Evolutionary conservation across 75 land plant genomes (phyloP), one percentile per base, ranked within the genome.

Genomic region (Sequoiadendron giganteum): DNA sequence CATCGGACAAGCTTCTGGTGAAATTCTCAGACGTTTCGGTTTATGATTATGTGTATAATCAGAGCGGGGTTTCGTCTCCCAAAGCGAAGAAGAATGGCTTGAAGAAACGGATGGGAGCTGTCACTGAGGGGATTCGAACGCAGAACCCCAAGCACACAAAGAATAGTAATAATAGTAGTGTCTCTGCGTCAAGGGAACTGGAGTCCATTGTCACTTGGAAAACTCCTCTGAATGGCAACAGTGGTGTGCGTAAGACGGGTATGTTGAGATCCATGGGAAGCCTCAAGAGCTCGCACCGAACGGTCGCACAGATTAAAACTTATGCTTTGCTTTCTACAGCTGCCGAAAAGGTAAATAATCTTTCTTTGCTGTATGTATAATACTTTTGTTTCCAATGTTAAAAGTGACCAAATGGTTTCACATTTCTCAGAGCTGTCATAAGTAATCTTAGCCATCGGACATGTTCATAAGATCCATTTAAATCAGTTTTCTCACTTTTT

Each of bases 1-100:
- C 87, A 3, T 86, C 87, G 39, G 87, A 86, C 16, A 86, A 86
- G 87, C 87, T 86, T 40, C 48, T 86, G 5, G 80, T 70, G 36
- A 86, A 86, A 76, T 86, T 86, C 85, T 65, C 87, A 10, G 87
- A 86, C 15, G 82, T 75, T 13, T 54, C 68, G 2, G 86, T 49
- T 21, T 85, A 85, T 85, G 86, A 85, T 34, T 85, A 32, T 55
- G 65, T 52, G 21, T 85, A 85, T 32, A 55, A 19, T 34, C n/a
- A 54, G 38, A 85, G 86, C 65, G 86, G 28, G 21, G 19, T 5
- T 36, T 9, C 16, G 38, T 54, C 65, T 18, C 68, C 86, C 38
- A 9, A 32, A 1, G 32, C 32, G 39, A 34, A 54, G 40, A 54
- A 75, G 77, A 55, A 85, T 10, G 21, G 25, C 10, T 30, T 48